Base-by-base conservation (phyloP, 1,284 basidiomycete genomes). In the Ustilago curta region DNA sequence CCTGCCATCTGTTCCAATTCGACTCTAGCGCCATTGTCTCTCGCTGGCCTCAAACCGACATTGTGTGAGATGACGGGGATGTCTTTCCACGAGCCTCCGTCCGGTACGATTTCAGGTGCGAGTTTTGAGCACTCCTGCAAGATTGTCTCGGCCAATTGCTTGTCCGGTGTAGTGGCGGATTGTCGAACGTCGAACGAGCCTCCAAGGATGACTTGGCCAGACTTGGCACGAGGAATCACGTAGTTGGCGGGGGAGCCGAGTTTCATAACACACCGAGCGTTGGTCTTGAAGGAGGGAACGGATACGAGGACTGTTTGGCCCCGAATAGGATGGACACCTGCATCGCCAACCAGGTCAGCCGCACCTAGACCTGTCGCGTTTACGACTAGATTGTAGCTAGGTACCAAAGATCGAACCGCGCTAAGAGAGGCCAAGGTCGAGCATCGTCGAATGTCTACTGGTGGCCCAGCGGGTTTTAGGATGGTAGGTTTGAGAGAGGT, bases 271-370 rank as follows among this genome's bases (percentile, higher is more conserved):
- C 80, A 82, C 19, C 70, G 48, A 2, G 78, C 70, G 2, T 12
- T 52, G 18, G 60, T 27, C 9, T 44, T 61, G 62, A 79, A 79
- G 2, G 84, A 89, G 1, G 93, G 93, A 0, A 93, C 91, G 57
- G 89, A 86, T 14, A 93, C 87, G 27, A 93, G 86, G 9, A 94
- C 89, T 0, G 93, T 95, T 85, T 97, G 95, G 0, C 95, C 95
- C 44, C 93, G 88, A 56, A 94, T 89, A 0, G 94, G 94, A 81
- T 90, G 90, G 23, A 94, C 88, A 81, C 94, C 92, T 72, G 93
- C 90, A 3, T 95, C 90, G 4, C 93, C 80, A 29, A 44, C n/a
- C 2, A 83, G 61, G 6, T 74, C 63, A 8, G 52, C 75, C n/a
- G 77, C 72, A 12, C 85, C 85, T 1, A 86, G 77, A 4, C 87